A percentile compares a stretch with the other conserved stretches of the same genome.
phyloP scores from a whole-genome alignment of 495 filamentous ascomycete species.

The Tuber umbilicatum region DNA sequence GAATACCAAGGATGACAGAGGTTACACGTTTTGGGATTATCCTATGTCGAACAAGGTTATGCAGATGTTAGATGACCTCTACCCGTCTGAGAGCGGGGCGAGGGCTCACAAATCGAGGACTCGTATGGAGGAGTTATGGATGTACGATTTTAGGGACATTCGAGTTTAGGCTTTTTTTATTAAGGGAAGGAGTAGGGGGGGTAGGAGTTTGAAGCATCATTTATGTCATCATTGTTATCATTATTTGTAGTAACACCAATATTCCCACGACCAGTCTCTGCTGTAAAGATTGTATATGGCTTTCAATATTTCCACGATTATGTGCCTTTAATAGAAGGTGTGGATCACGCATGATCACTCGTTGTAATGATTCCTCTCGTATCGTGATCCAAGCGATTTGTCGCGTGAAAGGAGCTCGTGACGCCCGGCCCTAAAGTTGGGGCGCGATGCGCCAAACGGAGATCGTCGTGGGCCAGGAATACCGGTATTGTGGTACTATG shows the following conservation, averaged over 20 bases:
- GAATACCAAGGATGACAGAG: neutral
- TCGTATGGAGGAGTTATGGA: neutral
- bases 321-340: neutral
- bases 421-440: too few species aligned
- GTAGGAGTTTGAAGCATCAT: neutral
- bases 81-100: neutral
- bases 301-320: neutral
- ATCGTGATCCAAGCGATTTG: neutral
- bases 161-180: neutral
- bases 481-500: too few species aligned
- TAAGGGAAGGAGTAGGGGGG: neutral
- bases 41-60: neutral
- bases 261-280: neutral
- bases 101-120: neutral
- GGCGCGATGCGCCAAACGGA: too few species aligned
- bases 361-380: neutral
- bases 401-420: too few species aligned
- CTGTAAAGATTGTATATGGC: neutral
- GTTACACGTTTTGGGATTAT: neutral
- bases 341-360: neutral
- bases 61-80: neutral
- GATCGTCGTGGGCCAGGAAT: too few species aligned
- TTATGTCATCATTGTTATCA: neutral
- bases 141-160: neutral
- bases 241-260: neutral